Percentiles rank a stretch among this genome's conserved stretches.
Evolutionary conservation across 768 basidiomycete genomes (phyloP).

Genomic region (Mycena metata): DNA sequence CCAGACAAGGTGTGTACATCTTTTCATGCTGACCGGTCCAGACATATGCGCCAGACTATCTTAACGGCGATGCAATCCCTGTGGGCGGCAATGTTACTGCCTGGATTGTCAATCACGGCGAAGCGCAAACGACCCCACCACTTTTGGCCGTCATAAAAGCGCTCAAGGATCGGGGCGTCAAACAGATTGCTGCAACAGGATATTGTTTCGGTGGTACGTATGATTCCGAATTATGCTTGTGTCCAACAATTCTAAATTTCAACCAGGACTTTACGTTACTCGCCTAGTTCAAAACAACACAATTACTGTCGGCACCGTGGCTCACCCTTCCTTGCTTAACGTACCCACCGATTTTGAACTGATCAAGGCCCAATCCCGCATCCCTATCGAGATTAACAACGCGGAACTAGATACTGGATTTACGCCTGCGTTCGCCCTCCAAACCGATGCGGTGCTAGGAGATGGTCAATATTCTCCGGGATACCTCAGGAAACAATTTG

Average conservation of each 20-base stretch:
- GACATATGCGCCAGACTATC: constrained; percentile 35
- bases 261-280: constrained; percentile 28
- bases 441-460: constrained; percentile 28
- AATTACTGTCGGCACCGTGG: constrained; percentile 26
- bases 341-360: constrained; percentile 34
- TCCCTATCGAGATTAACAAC: constrained; percentile 35
- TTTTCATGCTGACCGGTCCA: not conserved
- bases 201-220: constrained; percentile 51
- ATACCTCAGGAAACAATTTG: constrained; percentile 28
- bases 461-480: constrained; percentile 33
- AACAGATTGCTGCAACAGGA: constrained; percentile 49
- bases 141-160: constrained; percentile 49
- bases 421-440: constrained; percentile 20
- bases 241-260: no score
- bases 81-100: constrained; percentile 36
- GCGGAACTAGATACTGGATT: constrained; percentile 35
- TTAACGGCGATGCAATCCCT: constrained; percentile 29
- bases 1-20: no score
- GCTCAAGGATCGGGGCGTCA: constrained; percentile 52
- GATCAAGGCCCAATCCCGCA: constrained; percentile 23
- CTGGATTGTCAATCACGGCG: constrained; percentile 51
- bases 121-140: constrained; percentile 45
- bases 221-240: not conserved
- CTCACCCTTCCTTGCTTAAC: constrained; percentile 26
- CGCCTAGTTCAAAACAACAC: constrained; percentile 36